Evolutionary conservation across 2,329 filamentous ascomycete genomes (phyloP), one percentile per base, ranked within the genome.

Genomic region (Sporothrix luriei): DNA sequence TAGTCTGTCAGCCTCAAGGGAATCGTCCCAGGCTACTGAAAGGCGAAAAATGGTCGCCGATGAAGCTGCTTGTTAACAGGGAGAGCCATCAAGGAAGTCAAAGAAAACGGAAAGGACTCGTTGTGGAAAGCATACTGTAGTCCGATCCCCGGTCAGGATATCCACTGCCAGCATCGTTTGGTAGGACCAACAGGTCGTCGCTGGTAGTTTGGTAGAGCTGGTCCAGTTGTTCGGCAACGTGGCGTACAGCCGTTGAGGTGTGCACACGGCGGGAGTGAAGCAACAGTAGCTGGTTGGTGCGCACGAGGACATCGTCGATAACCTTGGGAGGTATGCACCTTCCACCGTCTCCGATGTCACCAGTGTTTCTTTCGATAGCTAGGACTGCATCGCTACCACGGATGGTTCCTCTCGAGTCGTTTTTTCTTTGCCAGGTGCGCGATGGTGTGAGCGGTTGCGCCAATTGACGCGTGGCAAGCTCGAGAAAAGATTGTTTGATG

Each of bases 171-270:
- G 24, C 10, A 49, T 51, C 16, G 46, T 19, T 19, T 14, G 61
- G 61, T 11, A n/a, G 46, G 46, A 26, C 61, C 5, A 14, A 26
- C 29, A 83, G 38, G 11, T 48, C 81, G 11, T 74, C 75, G 49
- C 81, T 80, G 51, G 83, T 19, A 10, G 21, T 24, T 19, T 33
- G 66, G 77, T 92, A 92, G 57, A 91, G 79, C 62, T 79, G 79
- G 78, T 91, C 88, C 54, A 93, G 87, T 79, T 93, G 90, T 80
- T 91, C 89, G 1, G 90, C 89, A 21, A 92, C 85, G 74, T 91
- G 88, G 48, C 90, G 85, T 66, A 85, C 87, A n/a, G 90, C 88
- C 74, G 90, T 88, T 0, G 88, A 85, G 19, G 88, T 84, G 76
- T 91, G 91, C 5, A 88, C 87, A 69, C 88, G 84, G 48, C 85